Evolutionary conservation across 2,329 filamentous ascomycete genomes (phyloP).

Genomic region (Cercospora sp.): DNA sequence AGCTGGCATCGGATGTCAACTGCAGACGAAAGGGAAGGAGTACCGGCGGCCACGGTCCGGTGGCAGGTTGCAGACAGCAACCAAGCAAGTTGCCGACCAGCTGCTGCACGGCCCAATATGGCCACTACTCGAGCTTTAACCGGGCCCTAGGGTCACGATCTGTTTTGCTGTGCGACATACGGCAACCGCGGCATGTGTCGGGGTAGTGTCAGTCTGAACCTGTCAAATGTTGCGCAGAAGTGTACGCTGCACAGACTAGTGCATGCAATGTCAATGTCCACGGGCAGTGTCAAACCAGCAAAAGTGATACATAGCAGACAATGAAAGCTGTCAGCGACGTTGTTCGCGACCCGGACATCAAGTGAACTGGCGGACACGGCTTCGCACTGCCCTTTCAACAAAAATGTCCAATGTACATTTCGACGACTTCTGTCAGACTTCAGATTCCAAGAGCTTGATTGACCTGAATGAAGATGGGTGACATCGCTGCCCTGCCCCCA

Average conservation of each 20-base stretch:
- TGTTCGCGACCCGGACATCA: neutral
- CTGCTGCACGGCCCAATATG: neutral
- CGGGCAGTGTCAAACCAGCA: neutral
- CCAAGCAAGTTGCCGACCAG: neutral
- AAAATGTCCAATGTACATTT: neutral
- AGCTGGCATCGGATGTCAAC: neutral
- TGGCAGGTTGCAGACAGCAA: neutral
- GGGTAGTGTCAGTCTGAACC: neutral
- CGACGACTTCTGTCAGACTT: neutral
- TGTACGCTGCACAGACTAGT: neutral
- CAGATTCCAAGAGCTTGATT: neutral
- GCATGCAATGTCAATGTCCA: neutral
- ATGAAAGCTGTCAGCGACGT: neutral
- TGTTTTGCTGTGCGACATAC: constrained; percentile 1
- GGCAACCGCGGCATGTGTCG: constrained; percentile 10
- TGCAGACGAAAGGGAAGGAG: neutral
- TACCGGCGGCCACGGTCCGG: neutral
- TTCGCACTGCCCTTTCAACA: neutral
- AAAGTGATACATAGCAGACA: neutral
- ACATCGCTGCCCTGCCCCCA: neutral
- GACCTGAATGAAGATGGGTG: neutral
- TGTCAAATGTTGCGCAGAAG: neutral
- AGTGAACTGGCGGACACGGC: neutral
- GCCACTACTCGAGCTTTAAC: constrained; percentile 18
- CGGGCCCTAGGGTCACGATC: constrained; percentile 16